Conservation (phyloP, 441 rosid genomes). For the Hura crepitans region DNA sequence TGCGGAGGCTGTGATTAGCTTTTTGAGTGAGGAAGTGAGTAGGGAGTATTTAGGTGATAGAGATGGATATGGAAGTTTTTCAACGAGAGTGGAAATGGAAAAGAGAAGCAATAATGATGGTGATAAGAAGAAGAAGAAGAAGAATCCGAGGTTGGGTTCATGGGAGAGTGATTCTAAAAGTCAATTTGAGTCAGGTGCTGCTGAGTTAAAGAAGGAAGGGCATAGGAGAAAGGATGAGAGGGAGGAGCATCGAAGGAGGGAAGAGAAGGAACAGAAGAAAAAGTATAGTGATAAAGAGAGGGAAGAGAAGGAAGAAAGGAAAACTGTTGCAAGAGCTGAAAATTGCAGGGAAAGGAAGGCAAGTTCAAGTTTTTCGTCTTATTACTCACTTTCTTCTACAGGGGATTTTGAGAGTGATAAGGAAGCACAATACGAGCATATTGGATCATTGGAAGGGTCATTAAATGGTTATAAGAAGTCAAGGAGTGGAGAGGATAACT, state of each 20-base stretch:
- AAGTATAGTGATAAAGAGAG: conserved; percentile 36
- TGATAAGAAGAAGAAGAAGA: conserved; percentile 32
- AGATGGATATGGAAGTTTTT: conserved; percentile 34
- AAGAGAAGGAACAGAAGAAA: conserved; percentile 23
- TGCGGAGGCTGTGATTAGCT: conserved; percentile 65
- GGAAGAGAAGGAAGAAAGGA: conserved; percentile 22
- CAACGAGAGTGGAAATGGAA: conserved; percentile 36
- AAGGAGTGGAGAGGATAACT: conserved; percentile 22
- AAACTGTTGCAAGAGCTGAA: conserved; percentile 29
- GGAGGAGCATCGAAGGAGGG: conserved; percentile 15
- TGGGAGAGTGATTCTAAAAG: conserved; percentile 34
- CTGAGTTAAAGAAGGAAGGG: conserved; percentile 29
- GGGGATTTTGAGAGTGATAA: conserved; percentile 54
- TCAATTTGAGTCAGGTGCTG: conserved; percentile 25
- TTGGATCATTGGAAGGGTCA: conserved; percentile 28
- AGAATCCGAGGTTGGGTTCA: conserved; percentile 27
- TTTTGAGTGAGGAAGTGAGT: conserved; percentile 63
- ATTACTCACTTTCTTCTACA: conserved; percentile 62
- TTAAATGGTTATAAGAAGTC: conserved; percentile 25
- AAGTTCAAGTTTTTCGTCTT: conserved; percentile 68
- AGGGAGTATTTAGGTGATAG: conserved; percentile 35
- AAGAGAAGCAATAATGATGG: conserved; percentile 32
- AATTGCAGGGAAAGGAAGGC: conserved; percentile 37
- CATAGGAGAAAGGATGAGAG: conserved; percentile 33
- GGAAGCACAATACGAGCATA: conserved; percentile 42